These are phyloP conservation scores for Botrytis tulipae DNA, from an alignment of 2,329 filamentous ascomycete genomes.

Conservation along the genomic window DNA sequence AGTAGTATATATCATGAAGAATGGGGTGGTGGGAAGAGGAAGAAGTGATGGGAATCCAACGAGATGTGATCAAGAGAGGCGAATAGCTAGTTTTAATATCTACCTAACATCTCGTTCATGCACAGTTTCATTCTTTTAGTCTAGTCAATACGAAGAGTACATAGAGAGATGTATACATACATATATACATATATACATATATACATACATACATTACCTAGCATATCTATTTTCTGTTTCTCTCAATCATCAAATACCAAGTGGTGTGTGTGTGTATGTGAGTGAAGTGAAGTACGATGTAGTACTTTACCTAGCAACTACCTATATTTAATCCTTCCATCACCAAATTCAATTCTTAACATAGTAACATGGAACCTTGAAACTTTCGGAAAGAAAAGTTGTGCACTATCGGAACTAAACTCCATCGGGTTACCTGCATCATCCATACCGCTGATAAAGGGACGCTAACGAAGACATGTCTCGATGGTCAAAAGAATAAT, in stretches of 20 bases:
- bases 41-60: background rate
- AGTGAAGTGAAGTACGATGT: background rate
- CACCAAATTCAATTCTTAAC: background rate
- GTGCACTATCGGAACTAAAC: background rate
- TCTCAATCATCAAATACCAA: background rate
- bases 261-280: background rate
- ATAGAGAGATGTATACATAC: no score
- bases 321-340: background rate
- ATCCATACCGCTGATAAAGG: background rate
- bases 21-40: background rate
- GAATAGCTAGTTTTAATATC: background rate
- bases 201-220: background rate
- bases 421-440: background rate
- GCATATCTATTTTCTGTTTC: no score
- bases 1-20: background rate
- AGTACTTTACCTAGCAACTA: background rate
- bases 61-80: background rate
- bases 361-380: background rate
- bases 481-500: background rate
- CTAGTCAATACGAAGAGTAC: slow-evolving; percentile 8
- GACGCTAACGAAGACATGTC: slow-evolving; percentile 2
- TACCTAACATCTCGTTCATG: background rate
- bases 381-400: background rate
- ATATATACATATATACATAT: no score
- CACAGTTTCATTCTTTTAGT: background rate